Conservation (phyloP, 306 rosid genomes). For the Vicia sativa region DNA sequence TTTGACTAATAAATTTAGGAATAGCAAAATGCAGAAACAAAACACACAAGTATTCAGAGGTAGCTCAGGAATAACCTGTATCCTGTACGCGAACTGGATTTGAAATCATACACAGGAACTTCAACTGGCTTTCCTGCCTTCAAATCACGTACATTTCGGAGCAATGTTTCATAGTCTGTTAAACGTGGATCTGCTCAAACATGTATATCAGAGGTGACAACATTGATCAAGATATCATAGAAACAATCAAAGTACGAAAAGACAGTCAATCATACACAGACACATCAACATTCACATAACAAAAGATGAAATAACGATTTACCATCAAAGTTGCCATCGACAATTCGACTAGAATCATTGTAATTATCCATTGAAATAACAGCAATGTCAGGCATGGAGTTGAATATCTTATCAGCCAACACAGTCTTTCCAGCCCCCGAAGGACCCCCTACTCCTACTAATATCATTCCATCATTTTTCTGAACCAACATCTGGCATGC, state of each 20-base stretch:
- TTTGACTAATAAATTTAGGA: not conserved
- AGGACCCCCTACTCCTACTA: constrained; percentile 97
- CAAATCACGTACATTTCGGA: constrained; percentile 79
- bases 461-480: constrained; percentile 81
- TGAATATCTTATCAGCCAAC: constrained; percentile 86
- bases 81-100: constrained; percentile 90
- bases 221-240: too few relatives aligned
- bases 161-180: constrained; percentile 92
- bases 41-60: not conserved
- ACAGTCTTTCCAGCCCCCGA: constrained; percentile 98
- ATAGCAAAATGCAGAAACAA: not conserved
- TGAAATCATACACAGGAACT: constrained; percentile 94
- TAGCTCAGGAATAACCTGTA: constrained; percentile 67
- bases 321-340: constrained; percentile 98
- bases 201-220: too few relatives aligned
- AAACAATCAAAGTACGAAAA: too few relatives aligned
- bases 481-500: constrained; percentile 85
- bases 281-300: not conserved
- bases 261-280: too few relatives aligned
- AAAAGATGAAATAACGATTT: constrained; percentile 38
- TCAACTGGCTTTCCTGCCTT: constrained; percentile 77
- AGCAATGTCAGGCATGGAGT: constrained; percentile 87
- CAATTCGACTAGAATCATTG: constrained; percentile 92
- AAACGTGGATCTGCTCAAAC: constrained; percentile 83
- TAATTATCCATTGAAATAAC: constrained; percentile 98